Percentiles rank a stretch among this genome's conserved stretches.
These are phyloP conservation scores for Taphrina pruni DNA, from an alignment of 1,139 yeast species.

Conservation along the genomic window DNA sequence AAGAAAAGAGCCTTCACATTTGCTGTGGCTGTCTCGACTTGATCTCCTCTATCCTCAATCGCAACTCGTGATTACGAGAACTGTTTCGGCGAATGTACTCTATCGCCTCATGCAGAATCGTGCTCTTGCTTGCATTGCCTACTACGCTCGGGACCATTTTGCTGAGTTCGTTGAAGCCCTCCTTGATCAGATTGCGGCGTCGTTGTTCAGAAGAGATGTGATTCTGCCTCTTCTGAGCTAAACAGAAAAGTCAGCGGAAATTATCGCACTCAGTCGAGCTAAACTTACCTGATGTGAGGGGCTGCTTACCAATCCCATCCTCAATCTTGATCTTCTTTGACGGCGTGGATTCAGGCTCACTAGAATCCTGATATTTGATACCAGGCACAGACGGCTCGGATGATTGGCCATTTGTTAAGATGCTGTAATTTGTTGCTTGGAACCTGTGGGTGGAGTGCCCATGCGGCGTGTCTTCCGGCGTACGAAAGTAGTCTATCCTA, in stretches of 20 bases:
- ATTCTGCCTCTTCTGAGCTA: conserved; percentile 65
- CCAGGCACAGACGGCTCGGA: neutral
- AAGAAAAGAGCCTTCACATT: neutral
- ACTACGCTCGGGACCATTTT: conserved; percentile 52
- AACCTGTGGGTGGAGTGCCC: neutral
- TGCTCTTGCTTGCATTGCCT: conserved; percentile 42
- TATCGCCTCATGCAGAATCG: conserved; percentile 26
- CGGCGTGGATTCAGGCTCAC: conserved; percentile 10
- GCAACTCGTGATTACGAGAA: conserved; percentile 10
- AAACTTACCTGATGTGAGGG: conserved; percentile 15
- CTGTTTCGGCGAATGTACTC: conserved; percentile 1
- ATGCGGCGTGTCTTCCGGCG: neutral
- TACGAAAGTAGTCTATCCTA: neutral
- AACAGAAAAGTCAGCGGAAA: neutral
- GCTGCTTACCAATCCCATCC: conserved; percentile 13
- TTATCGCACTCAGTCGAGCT: neutral
- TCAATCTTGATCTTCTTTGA: conserved; percentile 26
- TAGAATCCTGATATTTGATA: neutral
- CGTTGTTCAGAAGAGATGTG: conserved; percentile 79
- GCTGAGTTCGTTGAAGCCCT: conserved; percentile 53
- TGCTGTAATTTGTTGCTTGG: neutral
- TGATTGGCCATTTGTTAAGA: neutral
- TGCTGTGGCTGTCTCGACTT: neutral
- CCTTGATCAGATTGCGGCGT: conserved; percentile 72
- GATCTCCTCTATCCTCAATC: neutral